These are phyloP conservation scores for Fraxinus velutina DNA, from an alignment of 305 asterid genomes.

Conservation along the genomic window DNA sequence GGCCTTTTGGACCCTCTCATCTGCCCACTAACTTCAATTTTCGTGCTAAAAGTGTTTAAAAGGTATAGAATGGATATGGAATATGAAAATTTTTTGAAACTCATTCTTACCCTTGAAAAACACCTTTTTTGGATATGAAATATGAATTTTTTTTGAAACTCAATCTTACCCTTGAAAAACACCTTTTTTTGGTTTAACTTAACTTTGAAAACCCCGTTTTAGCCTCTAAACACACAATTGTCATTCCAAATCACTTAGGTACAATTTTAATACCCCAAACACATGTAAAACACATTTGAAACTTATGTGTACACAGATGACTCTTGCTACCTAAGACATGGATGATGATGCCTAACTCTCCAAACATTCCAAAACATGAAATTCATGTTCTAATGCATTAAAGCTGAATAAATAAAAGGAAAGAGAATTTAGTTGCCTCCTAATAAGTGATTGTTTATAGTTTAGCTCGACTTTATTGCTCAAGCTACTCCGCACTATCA, in stretches of 20 bases:
- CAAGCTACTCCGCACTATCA: background rate
- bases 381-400: background rate
- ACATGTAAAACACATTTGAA: background rate
- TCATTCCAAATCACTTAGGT: background rate
- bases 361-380: background rate
- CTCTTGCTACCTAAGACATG: background rate
- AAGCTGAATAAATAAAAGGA: background rate
- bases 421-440: background rate
- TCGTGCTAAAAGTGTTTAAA: background rate
- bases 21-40: background rate
- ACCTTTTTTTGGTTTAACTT: background rate
- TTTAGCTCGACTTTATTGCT: background rate
- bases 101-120: no score
- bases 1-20: background rate
- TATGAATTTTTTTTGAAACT: no score
- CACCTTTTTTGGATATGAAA: no score
- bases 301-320: background rate
- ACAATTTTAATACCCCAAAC: background rate
- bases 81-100: background rate
- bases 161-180: no score
- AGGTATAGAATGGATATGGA: background rate
- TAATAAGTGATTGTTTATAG: background rate
- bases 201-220: background rate
- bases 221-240: background rate
- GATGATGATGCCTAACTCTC: background rate